Evolutionary conservation across 352 stramenopile genomes (phyloP), one percentile per base, ranked within the genome.

Genomic region (Globisporangium nodosum): DNA sequence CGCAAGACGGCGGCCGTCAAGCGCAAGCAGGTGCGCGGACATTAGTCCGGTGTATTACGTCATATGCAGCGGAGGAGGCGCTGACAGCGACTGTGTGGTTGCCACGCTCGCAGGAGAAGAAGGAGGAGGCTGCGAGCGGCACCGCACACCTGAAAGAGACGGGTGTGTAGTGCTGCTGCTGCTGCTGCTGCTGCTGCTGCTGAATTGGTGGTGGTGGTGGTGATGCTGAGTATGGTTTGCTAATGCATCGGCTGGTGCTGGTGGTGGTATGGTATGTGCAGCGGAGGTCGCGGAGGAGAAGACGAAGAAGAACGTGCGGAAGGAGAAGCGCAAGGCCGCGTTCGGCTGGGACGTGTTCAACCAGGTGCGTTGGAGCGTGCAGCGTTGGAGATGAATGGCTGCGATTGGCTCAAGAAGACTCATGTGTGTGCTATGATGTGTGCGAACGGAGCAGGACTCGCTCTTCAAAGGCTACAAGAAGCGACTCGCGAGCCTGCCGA

Each of bases 311-410:
- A 64, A 68, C 13, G 61, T 57, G 12, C 86, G 90, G 64, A 93
- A 93, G 60, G 73, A 83, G 46, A 93, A 93, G 65, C 69, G 79
- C 52, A 86, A 89, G 61, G 81, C 83, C 12, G 83, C 83, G 1
- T 93, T 93, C 50, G 83, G 83, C 27, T 93, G 83, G 83, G 83
- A 93, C 54, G 83, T 88, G 6, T 93, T 93, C 57, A 93, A 93
- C 54, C 81, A 86, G 58, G 63, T 69, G 20, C 47, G 21, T 31
- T n/a, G n/a, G 1, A 6, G 7, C 15, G 8, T 9, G 3, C 9
- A 18, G 0, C 46, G 16, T 2, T 9, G 47, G 13, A 8, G 33
- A 11, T 33, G n/a, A n/a, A n/a, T n/a, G n/a, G n/a, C n/a, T n/a
- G n/a, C n/a, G n/a, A n/a, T n/a, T n/a, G n/a, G n/a, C n/a, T n/a